phyloP scores from a whole-genome alignment of 129 eudicot species.

The Ambrosia trifida region DNA sequence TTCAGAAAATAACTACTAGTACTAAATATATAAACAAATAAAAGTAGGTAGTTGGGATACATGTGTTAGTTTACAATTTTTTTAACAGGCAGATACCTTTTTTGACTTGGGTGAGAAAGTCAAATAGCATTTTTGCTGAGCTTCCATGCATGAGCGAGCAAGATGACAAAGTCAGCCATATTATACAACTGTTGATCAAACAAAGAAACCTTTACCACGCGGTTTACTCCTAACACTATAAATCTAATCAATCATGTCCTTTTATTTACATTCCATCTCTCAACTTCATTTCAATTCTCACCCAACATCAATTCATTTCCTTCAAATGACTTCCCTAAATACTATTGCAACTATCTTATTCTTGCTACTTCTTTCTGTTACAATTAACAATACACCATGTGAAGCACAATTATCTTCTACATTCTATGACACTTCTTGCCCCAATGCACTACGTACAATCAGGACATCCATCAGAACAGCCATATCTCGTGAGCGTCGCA shows the following conservation, averaged over 20 bases:
- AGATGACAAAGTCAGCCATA: constrained; percentile 16
- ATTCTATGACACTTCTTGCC: constrained; percentile 31
- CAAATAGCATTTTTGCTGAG: constrained; percentile 3
- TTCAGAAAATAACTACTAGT: too few relatives aligned
- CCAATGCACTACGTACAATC: constrained; percentile 29
- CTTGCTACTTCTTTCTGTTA: constrained; percentile 13
- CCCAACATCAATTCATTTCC: neutral
- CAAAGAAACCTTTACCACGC: constrained; percentile 27
- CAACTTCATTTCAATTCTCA: neutral
- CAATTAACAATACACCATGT: constrained; percentile 2
- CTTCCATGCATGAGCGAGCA: neutral
- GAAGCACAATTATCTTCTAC: constrained; percentile 35
- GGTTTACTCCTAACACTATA: neutral
- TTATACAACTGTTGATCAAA: constrained; percentile 17
- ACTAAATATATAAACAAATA: too few relatives aligned
- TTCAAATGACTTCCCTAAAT: constrained; percentile 10
- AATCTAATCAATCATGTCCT: neutral
- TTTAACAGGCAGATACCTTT: neutral
- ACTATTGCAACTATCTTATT: constrained; percentile 3
- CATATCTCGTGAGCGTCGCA: constrained; percentile 38
- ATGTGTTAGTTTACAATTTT: too few relatives aligned
- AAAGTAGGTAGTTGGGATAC: too few relatives aligned
- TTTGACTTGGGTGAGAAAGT: neutral
- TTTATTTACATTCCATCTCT: constrained; percentile 8
- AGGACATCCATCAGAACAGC: constrained; percentile 34